Base-by-base conservation (phyloP, 1,139 yeast genomes). In the Kodamaea plutei region DNA sequence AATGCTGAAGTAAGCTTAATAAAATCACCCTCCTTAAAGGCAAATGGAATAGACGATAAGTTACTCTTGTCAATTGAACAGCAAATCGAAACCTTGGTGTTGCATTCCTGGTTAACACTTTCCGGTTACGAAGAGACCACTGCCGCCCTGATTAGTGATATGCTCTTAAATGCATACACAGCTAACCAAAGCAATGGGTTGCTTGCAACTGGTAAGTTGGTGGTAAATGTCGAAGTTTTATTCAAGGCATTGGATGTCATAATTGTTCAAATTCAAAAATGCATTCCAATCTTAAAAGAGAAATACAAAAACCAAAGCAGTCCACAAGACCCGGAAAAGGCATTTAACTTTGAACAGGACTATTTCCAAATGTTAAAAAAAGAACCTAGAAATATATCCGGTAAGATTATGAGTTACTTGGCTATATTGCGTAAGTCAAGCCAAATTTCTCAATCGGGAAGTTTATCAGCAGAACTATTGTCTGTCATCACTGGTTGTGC, bases 121-220 rank as follows among this genome's bases (percentile, higher is more conserved):
- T 87, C 94, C 31, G 85, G 83, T 19, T 93, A 78, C 54, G 98
- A 93, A 58, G 97, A 89, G 53, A 78, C 81, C n/a, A 75, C 95
- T 2, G 98, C 97, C 0, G 76, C 88, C 1, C 80, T 89, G 49
- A 87, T 93, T 19, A 84, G 95, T 4, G 94, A 87, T 45, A 89
- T 93, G 96, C 72, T 93, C 29, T 83, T 88, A 41, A 73, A 73
- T 44, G 89, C 96, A 4, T 82, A 95, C 23, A 76, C 79, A 11
- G 85, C 84, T 20, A 78, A 84, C 45, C 88, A 81, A 46, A 52
- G 64, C 9, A 74, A 73, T 29, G 96, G 97, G 1, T 63, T 88
- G 13, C 53, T 70, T 5, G 77, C 89, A 0, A 76, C 96, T 0
- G 89, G 89, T 0, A 69, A 73, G 38, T 70, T 93, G 31, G 83